phyloP scores from a whole-genome alignment of 257 asterid species.

The Lycium barbarum region DNA sequence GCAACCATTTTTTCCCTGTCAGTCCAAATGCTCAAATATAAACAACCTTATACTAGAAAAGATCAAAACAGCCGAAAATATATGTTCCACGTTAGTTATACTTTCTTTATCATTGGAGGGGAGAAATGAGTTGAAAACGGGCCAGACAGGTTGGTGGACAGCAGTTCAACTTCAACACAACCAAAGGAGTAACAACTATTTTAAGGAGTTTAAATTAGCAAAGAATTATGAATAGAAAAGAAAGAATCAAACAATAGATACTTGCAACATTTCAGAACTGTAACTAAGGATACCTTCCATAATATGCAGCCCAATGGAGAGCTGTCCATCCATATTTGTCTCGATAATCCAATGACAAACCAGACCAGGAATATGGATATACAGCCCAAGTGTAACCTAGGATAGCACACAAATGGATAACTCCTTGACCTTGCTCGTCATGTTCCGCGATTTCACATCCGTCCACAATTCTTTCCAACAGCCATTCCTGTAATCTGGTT shows the following conservation, averaged over 20 bases:
- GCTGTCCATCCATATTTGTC: conserved; percentile 98
- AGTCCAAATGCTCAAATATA: conserved; percentile 33
- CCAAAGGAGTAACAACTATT: conserved; percentile 11
- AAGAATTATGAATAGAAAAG: not conserved
- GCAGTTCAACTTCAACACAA: conserved; percentile 21
- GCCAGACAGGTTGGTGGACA: not conserved
- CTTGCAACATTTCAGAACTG: conserved; percentile 1
- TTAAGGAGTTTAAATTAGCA: not conserved
- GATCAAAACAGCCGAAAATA: not conserved
- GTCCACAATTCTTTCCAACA: conserved; percentile 71
- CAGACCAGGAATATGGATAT: conserved; percentile 77
- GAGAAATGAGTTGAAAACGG: not conserved
- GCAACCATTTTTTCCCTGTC: conserved; percentile 96
- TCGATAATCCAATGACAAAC: conserved; percentile 86
- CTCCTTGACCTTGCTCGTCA: conserved; percentile 94
- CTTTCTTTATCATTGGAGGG: not conserved
- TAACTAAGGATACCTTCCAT: conserved; percentile 70
- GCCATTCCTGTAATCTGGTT: conserved; percentile 77
- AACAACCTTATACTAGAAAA: conserved; percentile 21
- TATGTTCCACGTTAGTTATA: not conserved
- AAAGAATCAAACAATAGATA: not conserved
- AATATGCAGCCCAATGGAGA: conserved; percentile 96
- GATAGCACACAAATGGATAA: conserved; percentile 93
- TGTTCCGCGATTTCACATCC: conserved; percentile 71
- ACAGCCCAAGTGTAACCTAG: conserved; percentile 93